phyloP scores from a whole-genome alignment of 768 basidiomycete genomes.

The Boletus rubropictus region DNA sequence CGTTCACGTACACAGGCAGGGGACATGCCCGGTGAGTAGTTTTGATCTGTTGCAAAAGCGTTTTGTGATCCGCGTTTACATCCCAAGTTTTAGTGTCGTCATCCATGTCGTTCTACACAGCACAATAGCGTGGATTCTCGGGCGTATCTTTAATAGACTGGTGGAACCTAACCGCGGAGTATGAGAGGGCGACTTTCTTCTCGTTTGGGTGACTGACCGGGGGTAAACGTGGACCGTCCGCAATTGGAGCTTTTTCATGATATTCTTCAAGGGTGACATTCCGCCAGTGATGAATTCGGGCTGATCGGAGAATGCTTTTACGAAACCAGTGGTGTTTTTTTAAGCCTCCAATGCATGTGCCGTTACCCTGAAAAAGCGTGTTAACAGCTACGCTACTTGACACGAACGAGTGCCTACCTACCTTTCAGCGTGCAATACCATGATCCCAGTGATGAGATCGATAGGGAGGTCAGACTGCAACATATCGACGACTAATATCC shows the following conservation, averaged over 20 bases:
- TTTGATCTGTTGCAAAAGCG: too few species aligned
- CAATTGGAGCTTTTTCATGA: slow-evolving; percentile 89
- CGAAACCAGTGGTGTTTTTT: slow-evolving; percentile 82
- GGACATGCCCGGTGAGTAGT: too few species aligned
- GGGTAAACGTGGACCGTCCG: slow-evolving; percentile 90
- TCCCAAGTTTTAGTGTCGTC: too few species aligned
- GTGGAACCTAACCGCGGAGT: slow-evolving; percentile 63
- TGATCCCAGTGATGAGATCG: slow-evolving; percentile 80
- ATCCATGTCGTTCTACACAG: too few species aligned
- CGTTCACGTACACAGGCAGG: too few species aligned
- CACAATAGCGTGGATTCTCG: too few species aligned
- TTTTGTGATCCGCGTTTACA: too few species aligned
- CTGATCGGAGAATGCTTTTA: slow-evolving; percentile 96
- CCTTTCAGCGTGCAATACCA: slow-evolving; percentile 91
- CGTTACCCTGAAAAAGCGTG: slow-evolving; percentile 56
- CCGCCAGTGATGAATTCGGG: slow-evolving; percentile 93
- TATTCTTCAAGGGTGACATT: slow-evolving; percentile 83
- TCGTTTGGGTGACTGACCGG: slow-evolving; percentile 44
- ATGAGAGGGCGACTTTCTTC: not conserved
- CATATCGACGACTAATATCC: slow-evolving; percentile 94
- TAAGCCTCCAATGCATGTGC: slow-evolving; percentile 85
- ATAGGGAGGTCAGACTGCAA: slow-evolving; percentile 80
- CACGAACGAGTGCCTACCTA: slow-evolving; percentile 32
- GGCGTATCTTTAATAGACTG: slow-evolving; percentile 79
- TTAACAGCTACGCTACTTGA: not conserved